Percentiles rank a stretch among this genome's conserved stretches.
These are phyloP conservation scores for Colletotrichum somersetense DNA, from an alignment of 2,329 filamentous ascomycete genomes.

Conservation along the genomic window DNA sequence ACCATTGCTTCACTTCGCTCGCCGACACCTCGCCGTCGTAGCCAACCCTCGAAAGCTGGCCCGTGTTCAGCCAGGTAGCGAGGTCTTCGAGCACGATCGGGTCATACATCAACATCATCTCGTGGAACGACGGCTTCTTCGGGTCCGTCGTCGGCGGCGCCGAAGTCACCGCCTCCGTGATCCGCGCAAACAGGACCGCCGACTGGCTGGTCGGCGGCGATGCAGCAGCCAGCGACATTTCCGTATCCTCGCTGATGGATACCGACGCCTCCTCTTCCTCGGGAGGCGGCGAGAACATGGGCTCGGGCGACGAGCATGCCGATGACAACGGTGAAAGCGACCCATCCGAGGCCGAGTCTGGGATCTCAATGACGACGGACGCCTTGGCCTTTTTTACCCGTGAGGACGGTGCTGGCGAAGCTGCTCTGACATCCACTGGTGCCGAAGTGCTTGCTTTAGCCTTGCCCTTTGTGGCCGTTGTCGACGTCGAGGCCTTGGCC, in stretches of 20 bases:
- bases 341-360: conserved; percentile 63
- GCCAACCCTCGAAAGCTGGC: conserved; percentile 71
- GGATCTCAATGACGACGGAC: conserved; percentile 58
- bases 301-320: conserved; percentile 52
- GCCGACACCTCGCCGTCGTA: conserved; percentile 75
- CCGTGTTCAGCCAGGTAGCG: conserved; percentile 83
- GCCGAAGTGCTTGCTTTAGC: conserved; percentile 21
- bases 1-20: conserved; percentile 86
- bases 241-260: conserved; percentile 59
- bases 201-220: conserved; percentile 56
- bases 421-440: conserved; percentile 42
- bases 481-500: background rate
- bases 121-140: conserved; percentile 78
- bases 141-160: conserved; percentile 64
- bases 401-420: conserved; percentile 46
- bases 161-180: conserved; percentile 67
- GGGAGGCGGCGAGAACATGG: conserved; percentile 57
- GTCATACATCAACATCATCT: conserved; percentile 95
- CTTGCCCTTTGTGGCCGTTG: conserved; percentile 14
- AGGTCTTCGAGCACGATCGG: conserved; percentile 91
- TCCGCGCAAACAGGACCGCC: conserved; percentile 61
- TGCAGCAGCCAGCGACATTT: conserved; percentile 54
- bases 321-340: conserved; percentile 47
- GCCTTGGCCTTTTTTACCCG: conserved; percentile 45
- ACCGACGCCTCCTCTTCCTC: conserved; percentile 56